Evolutionary conservation across 805 yeast genomes (phyloP).

Genomic region (Zygotorulaspora sp.): DNA sequence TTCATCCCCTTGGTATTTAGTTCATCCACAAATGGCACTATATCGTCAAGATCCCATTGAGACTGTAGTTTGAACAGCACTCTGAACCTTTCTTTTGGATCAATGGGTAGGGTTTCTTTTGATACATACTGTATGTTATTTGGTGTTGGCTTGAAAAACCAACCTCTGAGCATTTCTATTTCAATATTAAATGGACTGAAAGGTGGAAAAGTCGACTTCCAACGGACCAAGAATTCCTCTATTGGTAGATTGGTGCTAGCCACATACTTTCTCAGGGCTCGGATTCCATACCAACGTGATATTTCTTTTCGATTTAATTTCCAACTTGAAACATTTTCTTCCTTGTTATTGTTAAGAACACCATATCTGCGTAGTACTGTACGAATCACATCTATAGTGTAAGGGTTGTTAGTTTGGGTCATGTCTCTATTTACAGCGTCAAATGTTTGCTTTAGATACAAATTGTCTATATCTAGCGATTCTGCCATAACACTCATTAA

Average conservation of each 20-base stretch:
- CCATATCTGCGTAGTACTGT: slow-evolving; percentile 51
- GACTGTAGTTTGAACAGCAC: slow-evolving; percentile 50
- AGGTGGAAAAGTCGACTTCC: slow-evolving; percentile 62
- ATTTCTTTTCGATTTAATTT: slow-evolving; percentile 42
- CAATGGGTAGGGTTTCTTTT: slow-evolving; percentile 43
- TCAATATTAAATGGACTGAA: slow-evolving; percentile 58
- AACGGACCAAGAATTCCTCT: slow-evolving; percentile 57
- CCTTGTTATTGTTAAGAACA: slow-evolving; percentile 18
- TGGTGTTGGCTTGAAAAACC: slow-evolving; percentile 45
- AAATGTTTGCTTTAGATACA: slow-evolving; percentile 31
- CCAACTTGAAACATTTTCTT: slow-evolving; percentile 21
- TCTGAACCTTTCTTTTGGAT: slow-evolving; percentile 46
- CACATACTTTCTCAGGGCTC: slow-evolving; percentile 42
- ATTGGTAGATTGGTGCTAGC: slow-evolving; percentile 29
- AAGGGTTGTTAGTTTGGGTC: slow-evolving; percentile 28
- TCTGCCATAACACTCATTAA: slow-evolving; percentile 40
- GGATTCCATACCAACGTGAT: slow-evolving; percentile 60
- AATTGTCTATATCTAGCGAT: slow-evolving; percentile 28
- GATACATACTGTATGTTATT: slow-evolving; percentile 52
- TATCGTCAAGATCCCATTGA: slow-evolving; percentile 58
- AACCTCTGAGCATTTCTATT: slow-evolving; percentile 50
- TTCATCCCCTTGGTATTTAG: slow-evolving; percentile 50
- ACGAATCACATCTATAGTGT: slow-evolving; percentile 42
- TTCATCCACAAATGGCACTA: slow-evolving; percentile 59
- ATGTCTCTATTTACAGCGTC: slow-evolving; percentile 30